These are phyloP conservation scores for Hypoxylon sp. DNA, from an alignment of 2,329 filamentous ascomycete species.

Conservation along the genomic window DNA sequence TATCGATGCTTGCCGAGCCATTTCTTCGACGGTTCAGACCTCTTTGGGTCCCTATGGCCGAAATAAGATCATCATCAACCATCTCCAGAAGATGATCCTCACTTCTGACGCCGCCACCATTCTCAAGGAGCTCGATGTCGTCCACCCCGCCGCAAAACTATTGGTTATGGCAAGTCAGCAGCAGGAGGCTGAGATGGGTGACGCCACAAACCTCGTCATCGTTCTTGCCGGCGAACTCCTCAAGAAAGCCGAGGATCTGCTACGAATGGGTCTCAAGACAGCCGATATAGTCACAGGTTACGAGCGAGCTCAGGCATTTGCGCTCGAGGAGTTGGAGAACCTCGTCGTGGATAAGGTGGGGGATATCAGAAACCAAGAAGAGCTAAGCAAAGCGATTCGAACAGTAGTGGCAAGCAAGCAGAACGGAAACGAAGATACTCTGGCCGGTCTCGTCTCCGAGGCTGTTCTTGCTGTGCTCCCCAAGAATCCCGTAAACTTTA, in stretches of 20 bases:
- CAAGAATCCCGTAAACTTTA: slow-evolving; percentile 96
- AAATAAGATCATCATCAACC: slow-evolving; percentile 99
- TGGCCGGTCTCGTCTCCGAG: slow-evolving; percentile 90
- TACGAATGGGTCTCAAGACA: slow-evolving; percentile 98
- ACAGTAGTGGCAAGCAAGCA: slow-evolving; percentile 98
- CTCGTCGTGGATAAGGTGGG: slow-evolving; percentile 92
- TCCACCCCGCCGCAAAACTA: slow-evolving; percentile 97
- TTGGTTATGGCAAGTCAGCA: slow-evolving; percentile 99
- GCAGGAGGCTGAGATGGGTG: slow-evolving; percentile 99
- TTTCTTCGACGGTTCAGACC: slow-evolving; percentile 95
- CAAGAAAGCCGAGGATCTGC: slow-evolving; percentile 95
- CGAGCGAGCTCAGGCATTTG: slow-evolving; percentile 92
- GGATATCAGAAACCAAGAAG: slow-evolving; percentile 82
- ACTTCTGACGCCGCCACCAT: slow-evolving; percentile 99
- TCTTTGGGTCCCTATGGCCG: slow-evolving; percentile 97
- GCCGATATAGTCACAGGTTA: slow-evolving; percentile 97
- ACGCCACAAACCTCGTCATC: slow-evolving; percentile 98
- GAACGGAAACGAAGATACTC: slow-evolving; percentile 89
- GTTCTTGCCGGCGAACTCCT: slow-evolving; percentile 94
- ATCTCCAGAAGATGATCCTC: slow-evolving; percentile 99
- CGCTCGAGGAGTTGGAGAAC: slow-evolving; percentile 87
- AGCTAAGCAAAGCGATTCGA: slow-evolving; percentile 94
- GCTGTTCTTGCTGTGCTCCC: slow-evolving; percentile 88
- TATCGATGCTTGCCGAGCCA: slow-evolving; percentile 97
- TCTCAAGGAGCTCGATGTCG: slow-evolving; percentile 95